These are phyloP conservation scores for Leccinum sublutescens DNA, from an alignment of 768 basidiomycete genomes.

Conservation along the genomic window DNA sequence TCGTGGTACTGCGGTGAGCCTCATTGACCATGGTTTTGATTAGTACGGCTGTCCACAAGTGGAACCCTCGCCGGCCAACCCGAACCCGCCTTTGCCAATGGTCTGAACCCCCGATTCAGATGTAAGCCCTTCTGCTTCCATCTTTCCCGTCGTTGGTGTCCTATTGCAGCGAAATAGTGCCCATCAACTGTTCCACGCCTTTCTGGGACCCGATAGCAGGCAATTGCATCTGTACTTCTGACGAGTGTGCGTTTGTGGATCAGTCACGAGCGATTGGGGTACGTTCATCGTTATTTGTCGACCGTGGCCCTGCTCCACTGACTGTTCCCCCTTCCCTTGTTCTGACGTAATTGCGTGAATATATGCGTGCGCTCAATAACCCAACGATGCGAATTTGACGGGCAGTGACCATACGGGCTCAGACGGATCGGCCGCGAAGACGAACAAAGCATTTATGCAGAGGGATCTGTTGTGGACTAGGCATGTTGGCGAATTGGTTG, in stretches of 20 bases:
- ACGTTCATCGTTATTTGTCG: constrained; percentile 15
- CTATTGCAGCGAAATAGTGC: constrained; percentile 40
- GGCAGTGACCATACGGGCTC: constrained; percentile 33
- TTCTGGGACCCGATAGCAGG: constrained; percentile 79
- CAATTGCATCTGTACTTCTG: constrained; percentile 58
- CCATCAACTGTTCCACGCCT: constrained; percentile 69
- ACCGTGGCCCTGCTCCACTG: background rate
- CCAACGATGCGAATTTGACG: constrained; percentile 69
- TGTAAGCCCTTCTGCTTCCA: constrained; percentile 38
- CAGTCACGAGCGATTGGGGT: constrained; percentile 64
- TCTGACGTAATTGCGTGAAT: background rate
- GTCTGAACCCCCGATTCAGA: constrained; percentile 48
- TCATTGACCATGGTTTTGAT: background rate
- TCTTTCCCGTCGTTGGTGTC: constrained; percentile 6
- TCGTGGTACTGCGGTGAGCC: constrained; percentile 4
- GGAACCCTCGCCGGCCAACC: constrained; percentile 54
- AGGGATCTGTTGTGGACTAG: background rate
- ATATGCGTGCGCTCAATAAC: constrained; percentile 33
- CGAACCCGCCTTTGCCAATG: constrained; percentile 54
- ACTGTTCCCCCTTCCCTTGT: background rate
- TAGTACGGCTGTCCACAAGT: constrained; percentile 10
- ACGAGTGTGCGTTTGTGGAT: constrained; percentile 61
- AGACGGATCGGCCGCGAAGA: constrained; percentile 38
- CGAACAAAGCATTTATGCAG: constrained; percentile 36
- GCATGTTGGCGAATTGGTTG: background rate